phyloP scores from a whole-genome alignment of 1,284 basidiomycete species.

The Amylostereum chailletii region DNA sequence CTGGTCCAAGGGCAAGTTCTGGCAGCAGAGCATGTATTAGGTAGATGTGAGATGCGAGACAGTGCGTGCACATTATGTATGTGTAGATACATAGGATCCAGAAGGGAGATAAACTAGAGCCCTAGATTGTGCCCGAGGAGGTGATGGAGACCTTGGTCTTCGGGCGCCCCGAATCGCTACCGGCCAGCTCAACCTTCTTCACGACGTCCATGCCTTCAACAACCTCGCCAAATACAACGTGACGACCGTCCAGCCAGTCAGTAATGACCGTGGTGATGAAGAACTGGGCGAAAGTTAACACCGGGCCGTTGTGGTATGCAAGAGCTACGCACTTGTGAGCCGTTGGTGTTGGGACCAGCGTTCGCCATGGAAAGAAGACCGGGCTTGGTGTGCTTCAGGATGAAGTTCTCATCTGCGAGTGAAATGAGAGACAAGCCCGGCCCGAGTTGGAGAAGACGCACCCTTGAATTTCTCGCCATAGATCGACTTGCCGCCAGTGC shows the following conservation, averaged over 20 bases:
- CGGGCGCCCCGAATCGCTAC: slow-evolving; percentile 47
- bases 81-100: no score
- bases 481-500: slow-evolving; percentile 86
- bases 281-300: slow-evolving; percentile 36
- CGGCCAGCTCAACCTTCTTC: slow-evolving; percentile 61
- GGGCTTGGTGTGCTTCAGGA: slow-evolving; percentile 66
- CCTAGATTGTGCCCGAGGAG: slow-evolving; percentile 39
- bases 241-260: slow-evolving; percentile 71
- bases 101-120: no score
- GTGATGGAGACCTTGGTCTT: slow-evolving; percentile 51
- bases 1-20: no score
- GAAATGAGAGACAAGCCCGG: not conserved
- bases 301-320: not conserved
- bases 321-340: slow-evolving; percentile 45
- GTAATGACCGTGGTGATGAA: slow-evolving; percentile 83
- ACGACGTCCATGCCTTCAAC: slow-evolving; percentile 76
- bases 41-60: no score
- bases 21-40: no score
- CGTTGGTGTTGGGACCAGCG: slow-evolving; percentile 65
- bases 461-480: slow-evolving; percentile 78
- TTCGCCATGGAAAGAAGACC: slow-evolving; percentile 92
- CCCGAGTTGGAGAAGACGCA: slow-evolving; percentile 22
- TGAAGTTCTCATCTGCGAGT: slow-evolving; percentile 78
- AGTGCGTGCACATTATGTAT: no score
- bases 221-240: slow-evolving; percentile 83